phyloP scores from a whole-genome alignment of 2,329 filamentous ascomycete species.

The Fusarium mexicanum region DNA sequence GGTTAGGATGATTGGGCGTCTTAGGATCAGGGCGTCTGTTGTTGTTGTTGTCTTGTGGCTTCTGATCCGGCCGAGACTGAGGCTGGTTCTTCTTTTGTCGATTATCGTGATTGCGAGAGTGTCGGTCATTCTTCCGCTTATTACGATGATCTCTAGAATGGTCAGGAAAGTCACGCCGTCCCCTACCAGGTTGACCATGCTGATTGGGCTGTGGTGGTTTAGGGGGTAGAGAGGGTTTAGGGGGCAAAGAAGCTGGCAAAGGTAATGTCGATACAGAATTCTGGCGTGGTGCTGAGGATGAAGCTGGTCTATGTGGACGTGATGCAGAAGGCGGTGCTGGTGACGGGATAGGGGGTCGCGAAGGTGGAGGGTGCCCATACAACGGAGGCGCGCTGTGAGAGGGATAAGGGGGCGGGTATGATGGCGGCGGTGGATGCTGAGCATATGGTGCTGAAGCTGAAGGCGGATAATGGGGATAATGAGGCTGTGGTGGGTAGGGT shows the following conservation, averaged over 20 bases:
- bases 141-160: slow-evolving; percentile 44
- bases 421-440: slow-evolving; percentile 27
- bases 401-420: slow-evolving; percentile 38
- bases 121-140: slow-evolving; percentile 47
- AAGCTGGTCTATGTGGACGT: slow-evolving; percentile 22
- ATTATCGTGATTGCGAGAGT: slow-evolving; percentile 45
- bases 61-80: slow-evolving; percentile 39
- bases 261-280: slow-evolving; percentile 28
- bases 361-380: slow-evolving; percentile 27
- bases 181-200: slow-evolving; percentile 29
- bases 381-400: slow-evolving; percentile 31
- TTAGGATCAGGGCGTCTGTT: slow-evolving; percentile 20
- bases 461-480: slow-evolving; percentile 34
- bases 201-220: slow-evolving; percentile 42
- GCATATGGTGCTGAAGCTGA: slow-evolving; percentile 29
- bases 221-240: slow-evolving; percentile 47
- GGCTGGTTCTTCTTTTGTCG: slow-evolving; percentile 41
- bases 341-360: slow-evolving; percentile 22
- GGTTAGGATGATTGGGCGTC: slow-evolving; percentile 28
- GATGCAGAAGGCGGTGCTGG: slow-evolving; percentile 22
- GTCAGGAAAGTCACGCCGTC: slow-evolving; percentile 41
- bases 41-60: slow-evolving; percentile 33
- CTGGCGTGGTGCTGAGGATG: slow-evolving; percentile 27
- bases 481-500: slow-evolving; percentile 33
- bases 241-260: slow-evolving; percentile 44